A percentile compares a stretch with the other conserved stretches of the same genome.
Evolutionary conservation across 1,284 basidiomycete genomes (phyloP).

Genomic region (Boletus semigastroideus): DNA sequence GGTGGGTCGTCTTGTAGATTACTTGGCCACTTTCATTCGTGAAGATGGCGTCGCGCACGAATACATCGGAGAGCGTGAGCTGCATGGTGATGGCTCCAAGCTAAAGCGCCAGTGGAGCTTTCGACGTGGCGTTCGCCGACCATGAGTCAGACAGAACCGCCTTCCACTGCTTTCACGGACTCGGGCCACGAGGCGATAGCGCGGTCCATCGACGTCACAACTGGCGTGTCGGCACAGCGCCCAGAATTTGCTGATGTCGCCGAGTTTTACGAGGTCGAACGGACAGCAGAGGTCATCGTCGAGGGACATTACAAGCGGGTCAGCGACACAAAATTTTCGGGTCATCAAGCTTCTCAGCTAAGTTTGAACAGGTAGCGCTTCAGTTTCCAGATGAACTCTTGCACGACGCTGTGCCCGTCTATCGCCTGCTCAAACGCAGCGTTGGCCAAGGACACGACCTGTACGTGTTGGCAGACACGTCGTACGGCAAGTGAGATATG

Average conservation of each 20-base stretch:
- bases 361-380: slow-evolving; percentile 67
- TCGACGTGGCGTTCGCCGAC: background rate
- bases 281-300: slow-evolving; percentile 53
- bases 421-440: slow-evolving; percentile 60
- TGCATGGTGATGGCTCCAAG: slow-evolving; percentile 11
- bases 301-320: slow-evolving; percentile 60
- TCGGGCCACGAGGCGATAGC: slow-evolving; percentile 62
- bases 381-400: slow-evolving; percentile 97
- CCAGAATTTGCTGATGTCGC: slow-evolving; percentile 43
- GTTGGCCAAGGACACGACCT: slow-evolving; percentile 59
- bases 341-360: background rate
- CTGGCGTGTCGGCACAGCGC: slow-evolving; percentile 37
- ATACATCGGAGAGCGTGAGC: slow-evolving; percentile 21
- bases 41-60: slow-evolving; percentile 25
- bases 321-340: slow-evolving; percentile 34
- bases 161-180: slow-evolving; percentile 45
- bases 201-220: slow-evolving; percentile 47
- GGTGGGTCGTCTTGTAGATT: slow-evolving; percentile 33
- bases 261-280: slow-evolving; percentile 62
- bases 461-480: slow-evolving; percentile 95
- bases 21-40: slow-evolving; percentile 25
- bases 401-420: slow-evolving; percentile 87
- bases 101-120: too few relatives aligned
- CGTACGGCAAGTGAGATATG: slow-evolving; percentile 82
- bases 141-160: background rate